Evolutionary conservation across 495 filamentous ascomycete species (phyloP).

Genomic region (Pseudevernia furfuracea): DNA sequence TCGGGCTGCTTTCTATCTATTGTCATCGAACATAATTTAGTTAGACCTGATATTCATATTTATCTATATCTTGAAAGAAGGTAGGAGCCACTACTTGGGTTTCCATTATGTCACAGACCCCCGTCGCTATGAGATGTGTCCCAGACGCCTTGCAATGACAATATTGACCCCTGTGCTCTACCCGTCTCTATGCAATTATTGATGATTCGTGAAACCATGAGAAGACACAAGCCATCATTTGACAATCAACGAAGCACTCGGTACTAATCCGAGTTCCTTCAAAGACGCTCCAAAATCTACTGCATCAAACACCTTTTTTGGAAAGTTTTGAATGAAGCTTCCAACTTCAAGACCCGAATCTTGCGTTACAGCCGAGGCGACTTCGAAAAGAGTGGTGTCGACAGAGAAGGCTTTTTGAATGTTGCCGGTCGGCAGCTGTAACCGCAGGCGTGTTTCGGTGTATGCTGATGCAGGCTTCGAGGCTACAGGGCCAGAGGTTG

Average conservation of each 20-base stretch:
- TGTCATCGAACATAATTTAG: background rate
- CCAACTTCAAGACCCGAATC: slow-evolving; percentile 57
- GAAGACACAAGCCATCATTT: slow-evolving; percentile 8
- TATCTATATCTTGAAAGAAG: background rate
- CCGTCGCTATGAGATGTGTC: background rate
- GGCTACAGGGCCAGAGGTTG: slow-evolving; percentile 37
- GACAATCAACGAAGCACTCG: slow-evolving; percentile 75
- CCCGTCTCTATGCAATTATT: background rate
- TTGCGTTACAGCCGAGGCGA: slow-evolving; percentile 62
- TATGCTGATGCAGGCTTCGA: slow-evolving; percentile 57
- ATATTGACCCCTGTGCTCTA: background rate
- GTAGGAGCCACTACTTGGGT: background rate
- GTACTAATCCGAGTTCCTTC: slow-evolving; percentile 84
- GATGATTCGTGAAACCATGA: slow-evolving; percentile 1
- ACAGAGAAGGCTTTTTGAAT: slow-evolving; percentile 76
- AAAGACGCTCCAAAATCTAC: slow-evolving; percentile 84
- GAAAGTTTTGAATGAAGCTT: slow-evolving; percentile 79
- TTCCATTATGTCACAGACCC: background rate
- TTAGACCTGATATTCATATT: too few species aligned
- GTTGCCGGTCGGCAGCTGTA: slow-evolving; percentile 68
- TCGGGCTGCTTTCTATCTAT: background rate
- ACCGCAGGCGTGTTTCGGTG: slow-evolving; percentile 70
- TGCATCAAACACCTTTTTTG: slow-evolving; percentile 68
- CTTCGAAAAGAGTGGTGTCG: slow-evolving; percentile 88
- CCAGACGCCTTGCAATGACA: slow-evolving; percentile 13